Evolutionary conservation across 139 green algal species (phyloP).

Genomic region (Closterium sp.): DNA sequence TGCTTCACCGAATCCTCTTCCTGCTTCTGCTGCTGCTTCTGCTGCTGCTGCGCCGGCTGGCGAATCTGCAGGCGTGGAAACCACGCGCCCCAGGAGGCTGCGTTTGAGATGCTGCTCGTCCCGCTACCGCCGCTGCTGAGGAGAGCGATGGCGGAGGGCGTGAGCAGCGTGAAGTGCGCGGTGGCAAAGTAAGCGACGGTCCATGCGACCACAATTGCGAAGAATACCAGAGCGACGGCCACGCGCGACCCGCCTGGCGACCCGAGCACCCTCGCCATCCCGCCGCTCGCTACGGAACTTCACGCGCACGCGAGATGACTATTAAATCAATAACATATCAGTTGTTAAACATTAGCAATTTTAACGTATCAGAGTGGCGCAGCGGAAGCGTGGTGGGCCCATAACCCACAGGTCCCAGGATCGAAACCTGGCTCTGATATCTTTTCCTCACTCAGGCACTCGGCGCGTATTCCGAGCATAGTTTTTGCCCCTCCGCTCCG

Average conservation of each 20-base stretch:
- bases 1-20: not conserved
- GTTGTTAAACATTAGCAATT: no score
- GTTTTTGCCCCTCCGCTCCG: no score
- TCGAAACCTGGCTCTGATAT: conserved; percentile 15
- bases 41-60: not conserved
- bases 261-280: not conserved
- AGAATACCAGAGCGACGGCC: not conserved
- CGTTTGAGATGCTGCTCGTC: no score
- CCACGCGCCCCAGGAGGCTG: no score
- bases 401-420: conserved; percentile 17
- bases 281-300: no score
- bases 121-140: not conserved
- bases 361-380: conserved; percentile 1
- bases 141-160: not conserved
- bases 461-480: no score
- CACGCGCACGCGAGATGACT: no score
- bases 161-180: not conserved
- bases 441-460: not conserved
- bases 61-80: not conserved
- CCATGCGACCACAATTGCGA: not conserved
- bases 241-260: not conserved
- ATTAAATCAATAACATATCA: no score
- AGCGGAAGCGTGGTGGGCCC: conserved; percentile 13
- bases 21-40: not conserved
- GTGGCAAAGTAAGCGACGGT: not conserved